A percentile compares a stretch with the other conserved stretches of the same genome.
Conservation (phyloP, 2,329 filamentous ascomycete genomes). For the Beauveria bassiana region DNA sequence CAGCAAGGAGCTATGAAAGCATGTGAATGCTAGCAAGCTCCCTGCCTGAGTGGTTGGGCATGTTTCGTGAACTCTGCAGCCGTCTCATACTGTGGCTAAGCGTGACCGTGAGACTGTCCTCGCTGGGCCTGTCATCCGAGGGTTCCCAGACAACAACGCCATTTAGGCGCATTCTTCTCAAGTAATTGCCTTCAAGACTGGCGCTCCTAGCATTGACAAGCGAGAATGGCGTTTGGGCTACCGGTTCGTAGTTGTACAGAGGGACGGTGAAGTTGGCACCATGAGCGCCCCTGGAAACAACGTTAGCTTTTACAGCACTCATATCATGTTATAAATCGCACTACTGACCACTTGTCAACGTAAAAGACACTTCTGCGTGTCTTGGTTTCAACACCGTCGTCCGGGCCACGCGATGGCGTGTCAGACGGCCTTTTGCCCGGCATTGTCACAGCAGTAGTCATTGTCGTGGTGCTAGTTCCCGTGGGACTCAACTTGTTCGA, state of each 20-base stretch:
- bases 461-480: background rate
- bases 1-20: background rate
- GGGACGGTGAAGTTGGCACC: slow-evolving; percentile 57
- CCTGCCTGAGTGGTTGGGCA: slow-evolving; percentile 48
- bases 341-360: slow-evolving; percentile 45
- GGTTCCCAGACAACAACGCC: too few relatives aligned
- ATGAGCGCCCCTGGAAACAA: slow-evolving; percentile 49
- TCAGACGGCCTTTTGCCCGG: background rate
- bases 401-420: background rate
- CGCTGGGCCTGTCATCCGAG: too few relatives aligned
- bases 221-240: too few relatives aligned
- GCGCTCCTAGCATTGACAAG: too few relatives aligned
- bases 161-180: too few relatives aligned
- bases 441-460: background rate
- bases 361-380: slow-evolving; percentile 36
- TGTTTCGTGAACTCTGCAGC: slow-evolving; percentile 43
- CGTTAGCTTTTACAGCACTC: slow-evolving; percentile 1
- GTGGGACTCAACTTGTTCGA: slow-evolving; percentile 6
- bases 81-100: slow-evolving; percentile 26
- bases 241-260: too few relatives aligned
- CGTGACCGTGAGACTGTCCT: too few relatives aligned
- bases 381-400: background rate
- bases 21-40: slow-evolving; percentile 48
- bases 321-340: background rate
- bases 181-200: too few relatives aligned